Evolutionary conservation across 2,329 filamentous ascomycete genomes (phyloP).

Genomic region (Ustulina deusta): DNA sequence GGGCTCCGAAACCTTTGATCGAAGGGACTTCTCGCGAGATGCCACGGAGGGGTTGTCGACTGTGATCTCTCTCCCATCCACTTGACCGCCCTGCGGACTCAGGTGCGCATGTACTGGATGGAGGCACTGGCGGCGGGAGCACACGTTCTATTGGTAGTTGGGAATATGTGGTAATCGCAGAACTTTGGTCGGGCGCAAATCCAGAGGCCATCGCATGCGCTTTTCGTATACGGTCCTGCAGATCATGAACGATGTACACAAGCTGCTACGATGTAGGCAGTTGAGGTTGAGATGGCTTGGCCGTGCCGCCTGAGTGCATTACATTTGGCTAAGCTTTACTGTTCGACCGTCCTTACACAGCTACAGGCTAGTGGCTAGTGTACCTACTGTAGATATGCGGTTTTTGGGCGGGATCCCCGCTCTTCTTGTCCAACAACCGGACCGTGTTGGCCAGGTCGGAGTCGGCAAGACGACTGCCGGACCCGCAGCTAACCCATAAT

Average conservation of each 20-base stretch:
- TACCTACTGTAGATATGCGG: no score
- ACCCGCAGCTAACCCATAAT: slow-evolving; percentile 8
- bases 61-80: slow-evolving; percentile 2
- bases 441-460: no score
- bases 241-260: not conserved
- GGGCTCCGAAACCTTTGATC: not conserved
- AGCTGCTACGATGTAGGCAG: not conserved
- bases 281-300: slow-evolving; percentile 5
- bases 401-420: not conserved
- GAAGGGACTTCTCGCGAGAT: not conserved
- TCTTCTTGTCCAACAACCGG: no score
- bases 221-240: slow-evolving; percentile 26
- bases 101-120: slow-evolving; percentile 1
- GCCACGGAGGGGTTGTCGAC: not conserved
- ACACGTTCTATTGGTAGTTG: slow-evolving; percentile 2
- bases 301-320: slow-evolving; percentile 25
- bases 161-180: not conserved
- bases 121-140: not conserved
- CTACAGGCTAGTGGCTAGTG: not conserved
- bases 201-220: not conserved
- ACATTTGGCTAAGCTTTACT: slow-evolving; percentile 13
- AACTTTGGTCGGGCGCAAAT: not conserved
- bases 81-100: slow-evolving; percentile 25
- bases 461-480: slow-evolving; percentile 26
- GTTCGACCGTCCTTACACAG: not conserved